Conservation (phyloP, 2,329 filamentous ascomycete genomes). For the Escovopsis weberi region DNA sequence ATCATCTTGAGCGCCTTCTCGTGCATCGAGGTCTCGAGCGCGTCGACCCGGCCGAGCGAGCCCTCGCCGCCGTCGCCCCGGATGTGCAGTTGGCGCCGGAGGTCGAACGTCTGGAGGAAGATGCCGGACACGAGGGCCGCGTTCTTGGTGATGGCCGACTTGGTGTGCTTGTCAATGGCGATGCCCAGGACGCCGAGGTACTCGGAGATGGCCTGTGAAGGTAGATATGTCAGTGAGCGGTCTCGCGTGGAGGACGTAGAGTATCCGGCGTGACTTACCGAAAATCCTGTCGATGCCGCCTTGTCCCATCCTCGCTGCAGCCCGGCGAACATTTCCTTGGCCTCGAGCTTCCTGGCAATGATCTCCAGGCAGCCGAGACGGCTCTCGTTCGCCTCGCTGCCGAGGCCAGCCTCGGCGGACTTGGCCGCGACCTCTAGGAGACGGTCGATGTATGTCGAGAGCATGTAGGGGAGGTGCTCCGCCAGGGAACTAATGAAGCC, state of each 20-base stretch:
- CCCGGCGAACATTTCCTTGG: conserved; percentile 60
- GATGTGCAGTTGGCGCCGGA: conserved; percentile 42
- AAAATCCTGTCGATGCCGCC: conserved; percentile 46
- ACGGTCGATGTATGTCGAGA: conserved; percentile 61
- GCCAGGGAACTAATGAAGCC: conserved; percentile 66
- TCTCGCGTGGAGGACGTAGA: neutral
- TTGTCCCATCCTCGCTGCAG: conserved; percentile 58
- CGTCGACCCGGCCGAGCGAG: conserved; percentile 32
- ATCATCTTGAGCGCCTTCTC: conserved; percentile 75
- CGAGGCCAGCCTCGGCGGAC: conserved; percentile 50
- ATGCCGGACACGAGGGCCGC: conserved; percentile 52
- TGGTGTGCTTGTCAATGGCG: conserved; percentile 63
- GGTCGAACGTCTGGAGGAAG: conserved; percentile 45
- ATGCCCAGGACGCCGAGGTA: conserved; percentile 54
- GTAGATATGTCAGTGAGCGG: conserved; percentile 9
- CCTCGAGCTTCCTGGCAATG: conserved; percentile 61
- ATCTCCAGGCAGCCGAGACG: conserved; percentile 57
- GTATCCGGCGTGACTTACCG: conserved; percentile 31
- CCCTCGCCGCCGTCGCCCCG: conserved; percentile 31
- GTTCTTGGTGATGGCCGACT: conserved; percentile 65
- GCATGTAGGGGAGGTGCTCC: conserved; percentile 78
- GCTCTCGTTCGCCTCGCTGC: conserved; percentile 47
- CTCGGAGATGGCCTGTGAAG: conserved; percentile 46
- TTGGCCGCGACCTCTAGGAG: conserved; percentile 58
- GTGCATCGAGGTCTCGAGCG: conserved; percentile 51